A percentile compares a stretch with the other conserved stretches of the same genome.
phyloP scores from a whole-genome alignment of 768 basidiomycete species.

The Roridomyces roridus region DNA sequence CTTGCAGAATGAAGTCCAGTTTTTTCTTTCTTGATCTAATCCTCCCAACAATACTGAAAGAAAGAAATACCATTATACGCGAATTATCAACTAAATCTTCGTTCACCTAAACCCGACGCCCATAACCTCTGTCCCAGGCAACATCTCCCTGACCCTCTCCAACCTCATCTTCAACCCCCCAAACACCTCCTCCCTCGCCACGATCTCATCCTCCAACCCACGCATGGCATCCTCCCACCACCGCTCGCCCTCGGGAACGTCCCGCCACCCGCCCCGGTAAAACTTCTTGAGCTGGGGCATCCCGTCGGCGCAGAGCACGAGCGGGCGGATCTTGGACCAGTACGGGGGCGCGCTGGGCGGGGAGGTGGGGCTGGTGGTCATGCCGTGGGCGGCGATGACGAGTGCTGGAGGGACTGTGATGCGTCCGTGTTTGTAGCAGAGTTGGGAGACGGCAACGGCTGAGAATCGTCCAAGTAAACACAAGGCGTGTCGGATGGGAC shows the following conservation, averaged over 20 bases:
- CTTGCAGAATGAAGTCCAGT: too few species aligned
- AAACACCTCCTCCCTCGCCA: too few species aligned
- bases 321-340: too few species aligned
- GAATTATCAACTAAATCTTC: too few species aligned
- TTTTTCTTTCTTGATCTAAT: too few species aligned
- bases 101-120: too few species aligned
- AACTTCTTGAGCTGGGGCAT: constrained; percentile 29
- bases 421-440: constrained; percentile 53
- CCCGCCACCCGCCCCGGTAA: constrained; percentile 46
- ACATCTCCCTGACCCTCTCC: constrained; percentile 3
- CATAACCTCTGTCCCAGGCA: too few species aligned
- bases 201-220: constrained; percentile 37
- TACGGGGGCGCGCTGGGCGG: too few species aligned
- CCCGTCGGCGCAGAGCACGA: too few species aligned
- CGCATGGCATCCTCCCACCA: constrained; percentile 57
- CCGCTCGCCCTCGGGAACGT: constrained; percentile 45
- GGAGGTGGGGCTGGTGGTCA: constrained; percentile 13
- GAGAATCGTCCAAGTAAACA: constrained; percentile 25
- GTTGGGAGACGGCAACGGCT: constrained; percentile 47
- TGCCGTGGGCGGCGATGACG: constrained; percentile 47
- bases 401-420: constrained; percentile 57
- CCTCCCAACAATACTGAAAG: too few species aligned
- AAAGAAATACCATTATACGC: too few species aligned
- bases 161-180: neutral
- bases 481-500: neutral